Base-by-base conservation (phyloP, 2,329 filamentous ascomycete genomes). In the Venturiaceae sp. region DNA sequence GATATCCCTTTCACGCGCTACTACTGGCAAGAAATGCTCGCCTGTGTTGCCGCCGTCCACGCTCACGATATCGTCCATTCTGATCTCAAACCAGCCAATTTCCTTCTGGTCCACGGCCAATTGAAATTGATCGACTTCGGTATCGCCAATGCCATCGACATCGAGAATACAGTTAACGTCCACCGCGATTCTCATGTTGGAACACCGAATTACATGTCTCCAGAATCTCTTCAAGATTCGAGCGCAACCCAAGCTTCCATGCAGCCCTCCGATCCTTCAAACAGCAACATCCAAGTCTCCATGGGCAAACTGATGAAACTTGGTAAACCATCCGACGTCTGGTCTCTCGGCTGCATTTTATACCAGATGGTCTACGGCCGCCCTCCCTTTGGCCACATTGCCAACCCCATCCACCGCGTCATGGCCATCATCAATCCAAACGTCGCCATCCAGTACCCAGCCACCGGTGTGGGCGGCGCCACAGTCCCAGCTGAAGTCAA, bases 11-110 rank as follows among this genome's bases (percentile, higher is more conserved):
- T 97, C 71, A 90, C 94, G 13, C 87, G 94, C n/a, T 95, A 89
- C 74, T 96, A 96, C 77, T 99, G 94, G 94, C 94, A 95, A 72
- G 94, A 99, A 74, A 99, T 99, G 94, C 85, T 99, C 19, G 91
- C 96, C 71, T 97, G 94, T 69, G 84, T 99, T 5, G 83, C 89
- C 64, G 84, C 92, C 0, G 91, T 99, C 1, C 94, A 99, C 69
- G 83, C 87, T 13, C 81, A 87, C 69, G 91, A 96, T 68, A 92
- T 99, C 63, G 94, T 99, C 3, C 94, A 99, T 74, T 96, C 91
- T 0, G 94, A 99, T 69, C 79, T 99, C 37, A 99, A 99, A 72
- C 94, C 94, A 0, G 92, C 92, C 66, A 99, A 99, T 71, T 99
- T 99, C 70, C 87, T 99, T 26, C 80, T 97, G 21, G 91, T 96